Percentiles rank a stretch among this genome's conserved stretches.
Evolutionary conservation across 2,329 filamentous ascomycete species (phyloP).

Genomic region (Corniculantispora saksenae): DNA sequence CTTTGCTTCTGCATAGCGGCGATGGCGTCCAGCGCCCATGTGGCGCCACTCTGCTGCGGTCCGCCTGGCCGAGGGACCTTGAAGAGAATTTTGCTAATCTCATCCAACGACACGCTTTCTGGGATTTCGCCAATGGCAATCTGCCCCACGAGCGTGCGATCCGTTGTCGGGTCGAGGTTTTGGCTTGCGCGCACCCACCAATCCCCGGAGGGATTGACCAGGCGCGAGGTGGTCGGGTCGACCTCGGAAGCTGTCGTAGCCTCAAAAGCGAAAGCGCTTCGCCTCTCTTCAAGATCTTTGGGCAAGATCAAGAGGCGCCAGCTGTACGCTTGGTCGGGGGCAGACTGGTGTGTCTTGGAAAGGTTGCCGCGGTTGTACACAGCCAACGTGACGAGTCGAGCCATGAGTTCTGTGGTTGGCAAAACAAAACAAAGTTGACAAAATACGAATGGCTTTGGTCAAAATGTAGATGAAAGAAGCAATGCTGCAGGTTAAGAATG

Average conservation of each 20-base stretch:
- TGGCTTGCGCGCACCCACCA: background rate
- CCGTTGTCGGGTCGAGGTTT: background rate
- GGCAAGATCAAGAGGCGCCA: constrained; percentile 1
- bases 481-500: too few relatives aligned
- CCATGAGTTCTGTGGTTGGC: background rate
- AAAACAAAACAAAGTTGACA: too few relatives aligned
- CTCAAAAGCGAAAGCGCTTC: background rate
- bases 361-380: background rate
- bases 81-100: background rate
- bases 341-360: background rate
- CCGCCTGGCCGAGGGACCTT: background rate
- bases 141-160: background rate
- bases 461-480: too few relatives aligned
- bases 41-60: constrained; percentile 1
- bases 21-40: background rate
- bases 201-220: background rate
- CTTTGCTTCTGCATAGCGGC: background rate
- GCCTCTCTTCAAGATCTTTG: background rate
- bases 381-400: background rate
- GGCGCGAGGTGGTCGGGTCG: background rate
- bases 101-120: background rate
- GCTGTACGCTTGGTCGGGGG: background rate
- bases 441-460: too few relatives aligned
- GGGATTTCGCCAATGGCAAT: constrained; percentile 2
- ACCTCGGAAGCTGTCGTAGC: background rate